Evolutionary conservation across 805 yeast genomes (phyloP), one percentile per base, ranked within the genome.

Genomic region (Suhomyces prunicola): DNA sequence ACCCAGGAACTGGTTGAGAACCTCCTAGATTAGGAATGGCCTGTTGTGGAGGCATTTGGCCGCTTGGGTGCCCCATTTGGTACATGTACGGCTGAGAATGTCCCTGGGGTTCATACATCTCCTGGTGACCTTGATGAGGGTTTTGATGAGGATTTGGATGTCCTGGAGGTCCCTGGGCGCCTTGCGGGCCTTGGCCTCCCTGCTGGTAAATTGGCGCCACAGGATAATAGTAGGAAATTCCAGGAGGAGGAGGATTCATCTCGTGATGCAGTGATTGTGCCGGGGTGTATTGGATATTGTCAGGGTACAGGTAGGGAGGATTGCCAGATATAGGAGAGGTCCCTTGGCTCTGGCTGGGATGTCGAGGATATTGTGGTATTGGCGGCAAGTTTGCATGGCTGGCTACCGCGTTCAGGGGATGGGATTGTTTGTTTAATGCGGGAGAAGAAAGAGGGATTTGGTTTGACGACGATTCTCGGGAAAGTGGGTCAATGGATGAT

Each of bases 401-500:
- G 50, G 49, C 48, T 8, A 23, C 9, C 26, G 24, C 29, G 10
- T 17, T 29, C 22, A 6, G 19, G 5, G 46, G 46, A 23, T 42
- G 46, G 4, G 27, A 17, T 15, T 23, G 50, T 10, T 47, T 41
- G 36, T 45, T 42, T 17, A 26, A 29, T 6, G 48, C 15, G 6
- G 52, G 48, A 12, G 52, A 50, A 9, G 35, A 13, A 24, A 17
- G 40, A 29, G 46, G 35, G 24, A 39, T 17, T 9, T 39, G 42
- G 29, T 4, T 44, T 6, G 58, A 27, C 15, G 45, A 33, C 2
- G 52, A 39, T 35, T 39, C 31, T 40, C 47, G 12, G 3, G 57
- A 35, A 22, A 51, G 44, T 8, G 50, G 51, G 19, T 49, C 51
- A 5, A 49, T 46, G 13, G 54, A 45, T 12, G 55, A 44, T n/a